These are phyloP conservation scores for Punica granatum DNA, from an alignment of 345 rosid genomes.

Conservation along the genomic window DNA sequence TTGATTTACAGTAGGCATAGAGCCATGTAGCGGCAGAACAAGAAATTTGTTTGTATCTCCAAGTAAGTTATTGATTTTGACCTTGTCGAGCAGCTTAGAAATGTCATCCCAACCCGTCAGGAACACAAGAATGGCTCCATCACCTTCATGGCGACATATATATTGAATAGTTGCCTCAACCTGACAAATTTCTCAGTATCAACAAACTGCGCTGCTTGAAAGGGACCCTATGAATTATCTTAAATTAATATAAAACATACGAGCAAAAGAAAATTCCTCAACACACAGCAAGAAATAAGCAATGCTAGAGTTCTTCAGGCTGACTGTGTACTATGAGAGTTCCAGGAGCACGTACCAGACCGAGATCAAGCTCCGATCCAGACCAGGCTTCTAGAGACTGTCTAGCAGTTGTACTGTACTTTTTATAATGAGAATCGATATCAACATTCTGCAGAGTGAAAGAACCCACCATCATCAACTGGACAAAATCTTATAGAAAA, in stretches of 20 bases:
- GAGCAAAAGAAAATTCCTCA: background rate
- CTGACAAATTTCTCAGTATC: conserved; percentile 20
- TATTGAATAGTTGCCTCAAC: conserved; percentile 70
- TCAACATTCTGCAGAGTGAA: conserved; percentile 52
- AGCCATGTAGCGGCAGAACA: conserved; percentile 89
- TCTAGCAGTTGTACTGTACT: conserved; percentile 56
- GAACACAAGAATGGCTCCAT: conserved; percentile 92
- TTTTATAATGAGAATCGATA: conserved; percentile 58
- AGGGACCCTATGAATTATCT: background rate
- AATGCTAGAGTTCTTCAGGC: background rate
- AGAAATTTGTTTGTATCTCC: conserved; percentile 74
- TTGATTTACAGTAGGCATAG: conserved; percentile 86
- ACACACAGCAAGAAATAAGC: background rate
- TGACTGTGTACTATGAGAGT: background rate
- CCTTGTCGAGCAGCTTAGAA: conserved; percentile 67
- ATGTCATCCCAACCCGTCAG: conserved; percentile 99
- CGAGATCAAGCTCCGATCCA: conserved; percentile 77
- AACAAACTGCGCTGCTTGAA: background rate
- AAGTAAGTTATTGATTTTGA: conserved; percentile 64
- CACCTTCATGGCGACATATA: conserved; percentile 72
- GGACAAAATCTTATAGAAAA: background rate
- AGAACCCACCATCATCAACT: conserved; percentile 7
- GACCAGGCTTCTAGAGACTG: conserved; percentile 89
- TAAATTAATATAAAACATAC: background rate
- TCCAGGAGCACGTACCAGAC: conserved; percentile 56